Base-by-base conservation (phyloP, 2,329 filamentous ascomycete species). In the Ceratocystis variospora region DNA sequence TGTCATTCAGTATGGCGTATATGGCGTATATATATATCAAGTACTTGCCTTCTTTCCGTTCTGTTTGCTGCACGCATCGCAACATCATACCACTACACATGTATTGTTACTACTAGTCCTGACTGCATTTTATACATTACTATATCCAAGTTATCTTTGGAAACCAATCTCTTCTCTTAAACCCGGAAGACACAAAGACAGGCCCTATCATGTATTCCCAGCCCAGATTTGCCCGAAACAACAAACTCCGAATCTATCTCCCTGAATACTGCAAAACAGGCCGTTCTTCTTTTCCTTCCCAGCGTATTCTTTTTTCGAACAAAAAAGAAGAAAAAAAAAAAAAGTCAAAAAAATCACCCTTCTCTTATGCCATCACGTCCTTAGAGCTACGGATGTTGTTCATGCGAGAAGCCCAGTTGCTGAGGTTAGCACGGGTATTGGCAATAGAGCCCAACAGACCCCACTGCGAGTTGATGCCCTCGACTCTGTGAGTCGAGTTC, bases 401-500 rank as follows among this genome's bases (percentile, higher is more conserved):
- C 66, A 67, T 67, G 55, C 66, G 66, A 37, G 55, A 22, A 59
- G 66, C 66, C 74, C 74, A 75, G 44, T 70, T 71, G 15, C 69
- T 67, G 66, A 75, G 70, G 68, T 75, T 70, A 3, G 74, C 62
- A 68, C 73, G 73, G 61, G 66, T 71, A 77, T 73, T 71, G 22
- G 71, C 71, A 28, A 77, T 72, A 19, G 90, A 88, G 65, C 84
- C 88, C 53, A 77, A 75, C 55, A 96, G 81, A 61, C 81, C 86
- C 72, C 82, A 89, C 73, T 93, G 89, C 31, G 80, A 82, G 19
- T 77, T 72, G 69, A 93, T 80, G 57, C 89, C 90, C 71, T 93
- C 84, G 70, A 93, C 79, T 71, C 90, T 87, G 79, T 95, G 90
- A 41, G 85, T 90, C 45, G 87, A 86, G 79, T 95, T 95, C 76